Base-by-base conservation (phyloP, 768 basidiomycete genomes). In the Lentinus brumalis region DNA sequence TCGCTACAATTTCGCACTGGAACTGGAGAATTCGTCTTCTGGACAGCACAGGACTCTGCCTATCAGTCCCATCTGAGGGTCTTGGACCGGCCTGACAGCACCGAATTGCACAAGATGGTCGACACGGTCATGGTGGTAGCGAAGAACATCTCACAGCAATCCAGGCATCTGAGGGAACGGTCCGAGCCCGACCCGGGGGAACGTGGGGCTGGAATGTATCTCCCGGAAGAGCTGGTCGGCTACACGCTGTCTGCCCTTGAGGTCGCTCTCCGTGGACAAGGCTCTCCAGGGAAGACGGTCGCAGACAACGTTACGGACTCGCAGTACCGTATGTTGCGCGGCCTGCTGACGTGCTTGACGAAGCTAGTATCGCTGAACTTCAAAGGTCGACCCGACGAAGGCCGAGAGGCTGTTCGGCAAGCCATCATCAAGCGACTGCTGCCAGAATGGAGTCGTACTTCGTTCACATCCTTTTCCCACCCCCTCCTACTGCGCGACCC, bases 401-500 rank as follows among this genome's bases (percentile, higher is more conserved):
- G 91, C 4, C 81, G 85, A 42, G 89, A 91, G 59, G 86, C 87
- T 4, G 82, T 94, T 54, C 83, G 88, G 42, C 92, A 92, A 62
- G 90, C 90, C 0, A 89, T 97, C 67, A 87, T 96, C 75, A 96
- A 96, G 67, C 84, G 95, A 16, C 76, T 97, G 29, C 71, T 96
- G 38, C 94, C 95, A 0, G 94, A 96, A 74, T 96, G 94, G 93
- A 94, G 90, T 66, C 83, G 90, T 41, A 88, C 91, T 29, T 89
- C 92, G 1, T 79, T 94, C 59, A 90, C 88, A 4, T 88, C 91
- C 2, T 89, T 92, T 64, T 88, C 92, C 0, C 89, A 88, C 56
- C 95, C 96, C 1, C 77, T 98, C 0, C 85, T 98, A 14, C 84
- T 93, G 3, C 84, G 96, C 18, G 94, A 97, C 71, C 96, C 97